Evolutionary conservation across 352 stramenopile species (phyloP).

Genomic region (Poterioochromonas sp.): DNA sequence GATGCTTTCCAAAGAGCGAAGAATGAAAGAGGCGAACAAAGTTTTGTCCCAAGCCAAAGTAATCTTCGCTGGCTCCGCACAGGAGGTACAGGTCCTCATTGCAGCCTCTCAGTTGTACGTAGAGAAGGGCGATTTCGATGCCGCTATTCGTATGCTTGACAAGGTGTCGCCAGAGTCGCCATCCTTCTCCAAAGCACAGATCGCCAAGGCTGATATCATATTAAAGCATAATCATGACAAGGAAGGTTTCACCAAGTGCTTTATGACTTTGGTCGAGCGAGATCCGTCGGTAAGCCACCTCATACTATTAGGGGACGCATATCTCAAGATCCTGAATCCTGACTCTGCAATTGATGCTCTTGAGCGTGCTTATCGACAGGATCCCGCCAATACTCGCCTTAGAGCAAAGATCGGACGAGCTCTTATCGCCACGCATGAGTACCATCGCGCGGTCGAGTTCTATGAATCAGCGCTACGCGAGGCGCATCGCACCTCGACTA

Average conservation of each 20-base stretch:
- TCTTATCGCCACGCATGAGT: conserved; percentile 82
- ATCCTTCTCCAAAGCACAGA: conserved; percentile 70
- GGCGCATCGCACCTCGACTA: not conserved
- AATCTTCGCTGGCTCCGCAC: conserved; percentile 53
- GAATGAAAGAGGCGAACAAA: conserved; percentile 41
- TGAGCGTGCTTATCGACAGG: conserved; percentile 49
- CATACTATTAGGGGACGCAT: conserved; percentile 76
- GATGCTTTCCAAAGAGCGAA: conserved; percentile 37
- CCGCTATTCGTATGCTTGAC: conserved; percentile 73
- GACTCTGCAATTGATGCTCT: conserved; percentile 56
- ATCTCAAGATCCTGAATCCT: conserved; percentile 76
- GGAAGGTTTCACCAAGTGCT: conserved; percentile 70
- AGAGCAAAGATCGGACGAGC: conserved; percentile 72
- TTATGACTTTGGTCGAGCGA: conserved; percentile 66
- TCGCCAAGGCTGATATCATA: conserved; percentile 84
- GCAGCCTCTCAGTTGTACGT: conserved; percentile 77
- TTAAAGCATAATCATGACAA: conserved; percentile 80
- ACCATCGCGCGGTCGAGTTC: conserved; percentile 79
- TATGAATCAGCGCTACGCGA: conserved; percentile 76
- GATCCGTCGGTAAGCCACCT: conserved; percentile 62
- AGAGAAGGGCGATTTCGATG: conserved; percentile 73
- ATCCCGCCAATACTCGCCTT: conserved; percentile 50
- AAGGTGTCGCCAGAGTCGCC: conserved; percentile 62
- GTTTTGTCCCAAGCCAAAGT: conserved; percentile 42
- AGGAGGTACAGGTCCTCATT: conserved; percentile 79